These are phyloP conservation scores for Raddia distichophylla DNA, from an alignment of 176 grass and related monocot genomes.

Conservation along the genomic window DNA sequence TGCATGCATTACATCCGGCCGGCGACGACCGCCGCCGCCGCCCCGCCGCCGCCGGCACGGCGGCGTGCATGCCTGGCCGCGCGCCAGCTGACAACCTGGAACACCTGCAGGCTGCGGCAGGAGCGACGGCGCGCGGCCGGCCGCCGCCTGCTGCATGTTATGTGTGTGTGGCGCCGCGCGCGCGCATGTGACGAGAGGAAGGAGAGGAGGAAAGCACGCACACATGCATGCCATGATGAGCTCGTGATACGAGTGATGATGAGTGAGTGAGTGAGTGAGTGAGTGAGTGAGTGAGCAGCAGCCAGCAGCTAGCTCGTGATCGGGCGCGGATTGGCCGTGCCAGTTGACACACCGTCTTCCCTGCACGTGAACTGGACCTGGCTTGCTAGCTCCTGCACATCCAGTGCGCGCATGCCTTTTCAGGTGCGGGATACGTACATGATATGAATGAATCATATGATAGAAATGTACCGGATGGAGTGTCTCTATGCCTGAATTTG, in stretches of 20 bases:
- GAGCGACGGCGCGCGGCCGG: not conserved
- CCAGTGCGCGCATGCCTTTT: not conserved
- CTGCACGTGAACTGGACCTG: slow-evolving; percentile 30
- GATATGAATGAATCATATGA: not conserved
- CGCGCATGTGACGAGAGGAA: slow-evolving; percentile 6
- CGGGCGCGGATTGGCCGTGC: slow-evolving; percentile 16
- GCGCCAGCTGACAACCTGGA: not conserved
- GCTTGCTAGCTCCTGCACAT: not conserved
- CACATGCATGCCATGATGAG: too few species aligned
- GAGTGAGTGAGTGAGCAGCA: not conserved
- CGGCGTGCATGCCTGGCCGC: not conserved
- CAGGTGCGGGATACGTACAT: not conserved
- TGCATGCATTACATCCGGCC: too few species aligned
- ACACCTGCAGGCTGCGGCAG: not conserved
- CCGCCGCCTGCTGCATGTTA: not conserved
- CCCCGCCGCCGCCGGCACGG: too few species aligned
- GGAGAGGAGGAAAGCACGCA: too few species aligned
- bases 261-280: not conserved
- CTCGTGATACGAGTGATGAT: not conserved
- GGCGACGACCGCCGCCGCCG: too few species aligned
- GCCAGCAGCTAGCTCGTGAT: too few species aligned
- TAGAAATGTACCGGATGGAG: not conserved
- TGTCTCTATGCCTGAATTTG: not conserved
- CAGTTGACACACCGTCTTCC: slow-evolving; percentile 29
- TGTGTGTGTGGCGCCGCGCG: not conserved